Percentiles rank a stretch among this genome's conserved stretches.
phyloP scores from a whole-genome alignment of 2,329 filamentous ascomycete species.

The Monilinia polystroma region DNA sequence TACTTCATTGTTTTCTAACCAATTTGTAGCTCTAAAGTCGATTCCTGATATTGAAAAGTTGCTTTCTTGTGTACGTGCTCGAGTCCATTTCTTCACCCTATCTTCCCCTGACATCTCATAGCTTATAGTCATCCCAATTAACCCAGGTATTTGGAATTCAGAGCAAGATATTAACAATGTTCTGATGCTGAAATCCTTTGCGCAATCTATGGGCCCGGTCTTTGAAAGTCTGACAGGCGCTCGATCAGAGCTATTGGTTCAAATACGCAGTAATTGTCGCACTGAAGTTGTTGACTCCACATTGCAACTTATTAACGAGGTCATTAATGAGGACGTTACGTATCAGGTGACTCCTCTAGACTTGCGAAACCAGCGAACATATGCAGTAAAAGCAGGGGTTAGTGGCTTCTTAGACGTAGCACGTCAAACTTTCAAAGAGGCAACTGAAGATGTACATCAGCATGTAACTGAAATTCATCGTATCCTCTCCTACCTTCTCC shows the following conservation, averaged over 20 bases:
- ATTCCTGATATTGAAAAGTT: conserved; percentile 80
- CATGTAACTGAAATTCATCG: conserved; percentile 68
- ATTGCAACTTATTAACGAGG: conserved; percentile 61
- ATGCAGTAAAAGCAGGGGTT: conserved; percentile 82
- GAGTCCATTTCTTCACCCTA: background rate
- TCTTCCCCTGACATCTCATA: conserved; percentile 41
- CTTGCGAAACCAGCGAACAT: conserved; percentile 83
- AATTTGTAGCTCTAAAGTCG: conserved; percentile 60
- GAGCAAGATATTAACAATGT: conserved; percentile 85
- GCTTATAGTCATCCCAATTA: conserved; percentile 73
- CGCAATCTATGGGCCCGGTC: conserved; percentile 65
- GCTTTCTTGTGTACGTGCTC: conserved; percentile 62
- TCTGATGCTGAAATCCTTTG: conserved; percentile 81
- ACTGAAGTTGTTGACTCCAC: conserved; percentile 61
- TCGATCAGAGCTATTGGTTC: conserved; percentile 61
- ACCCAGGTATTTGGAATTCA: conserved; percentile 63
- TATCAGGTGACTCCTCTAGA: conserved; percentile 80
- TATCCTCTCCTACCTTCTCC: conserved; percentile 40
- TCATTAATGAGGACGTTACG: conserved; percentile 77
- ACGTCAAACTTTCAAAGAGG: conserved; percentile 85
- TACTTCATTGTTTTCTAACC: background rate
- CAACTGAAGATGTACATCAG: conserved; percentile 72
- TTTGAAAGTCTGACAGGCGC: conserved; percentile 66
- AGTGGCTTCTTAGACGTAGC: conserved; percentile 87
- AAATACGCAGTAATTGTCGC: conserved; percentile 68